phyloP scores from a whole-genome alignment of 371 early-diverging fungal genomes.

The Phascolomyces articulosus region DNA sequence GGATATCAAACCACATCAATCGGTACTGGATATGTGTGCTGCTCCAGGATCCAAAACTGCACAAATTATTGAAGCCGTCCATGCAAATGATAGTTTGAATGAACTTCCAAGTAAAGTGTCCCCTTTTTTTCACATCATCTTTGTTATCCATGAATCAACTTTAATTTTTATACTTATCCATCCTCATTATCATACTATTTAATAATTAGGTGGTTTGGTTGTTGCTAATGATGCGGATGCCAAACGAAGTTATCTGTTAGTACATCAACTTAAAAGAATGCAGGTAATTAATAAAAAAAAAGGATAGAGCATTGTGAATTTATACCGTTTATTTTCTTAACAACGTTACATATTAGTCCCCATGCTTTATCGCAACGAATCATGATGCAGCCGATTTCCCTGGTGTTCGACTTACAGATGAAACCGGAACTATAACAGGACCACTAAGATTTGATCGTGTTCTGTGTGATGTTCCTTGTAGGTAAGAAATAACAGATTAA shows the following conservation, averaged over 20 bases:
- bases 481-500: conserved; percentile 14
- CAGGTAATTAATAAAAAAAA: conserved; percentile 31
- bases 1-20: conserved; percentile 90
- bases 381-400: conserved; percentile 97
- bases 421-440: conserved; percentile 38
- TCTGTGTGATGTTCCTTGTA: conserved; percentile 98
- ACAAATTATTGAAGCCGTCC: conserved; percentile 94
- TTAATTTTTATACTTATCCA: no score
- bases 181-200: no score
- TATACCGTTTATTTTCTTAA: background rate
- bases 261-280: conserved; percentile 94
- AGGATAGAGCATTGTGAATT: background rate
- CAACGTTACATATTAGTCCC: conserved; percentile 44
- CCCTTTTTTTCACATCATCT: no score
- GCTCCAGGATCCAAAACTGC: conserved; percentile 93
- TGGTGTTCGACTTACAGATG: conserved; percentile 50
- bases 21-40: conserved; percentile 92
- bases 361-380: conserved; percentile 93
- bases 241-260: conserved; percentile 91
- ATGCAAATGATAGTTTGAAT: conserved; percentile 65
- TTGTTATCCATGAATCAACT: no score
- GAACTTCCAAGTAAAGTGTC: conserved; percentile 70
- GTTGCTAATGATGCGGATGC: conserved; percentile 97
- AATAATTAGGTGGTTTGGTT: conserved; percentile 84
- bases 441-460: conserved; percentile 86